Conservation (phyloP, 805 yeast genomes). For the Starmerella sp. region DNA sequence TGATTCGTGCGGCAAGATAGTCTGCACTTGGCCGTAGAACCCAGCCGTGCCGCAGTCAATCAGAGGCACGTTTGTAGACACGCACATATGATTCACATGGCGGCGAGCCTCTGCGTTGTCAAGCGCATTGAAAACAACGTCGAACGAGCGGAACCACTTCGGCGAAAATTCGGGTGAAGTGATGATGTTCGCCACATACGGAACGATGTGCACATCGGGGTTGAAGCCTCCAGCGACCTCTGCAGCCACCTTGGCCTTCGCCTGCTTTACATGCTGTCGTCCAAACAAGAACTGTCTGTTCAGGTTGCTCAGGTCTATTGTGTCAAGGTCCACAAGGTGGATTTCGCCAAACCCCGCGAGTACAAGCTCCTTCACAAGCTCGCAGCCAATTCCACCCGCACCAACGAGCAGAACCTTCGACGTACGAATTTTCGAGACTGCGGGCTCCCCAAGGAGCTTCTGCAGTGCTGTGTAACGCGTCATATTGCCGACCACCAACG, state of each 20-base stretch:
- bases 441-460: slow-evolving; percentile 17
- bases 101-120: slow-evolving; percentile 89
- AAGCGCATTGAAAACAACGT: slow-evolving; percentile 76
- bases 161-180: slow-evolving; percentile 58
- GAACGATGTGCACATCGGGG: slow-evolving; percentile 51
- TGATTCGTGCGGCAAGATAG: slow-evolving; percentile 59
- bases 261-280: slow-evolving; percentile 76
- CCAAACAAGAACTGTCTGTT: slow-evolving; percentile 89
- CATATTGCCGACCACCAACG: not conserved
- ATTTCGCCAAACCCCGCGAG: slow-evolving; percentile 52
- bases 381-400: slow-evolving; percentile 99
- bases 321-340: slow-evolving; percentile 66
- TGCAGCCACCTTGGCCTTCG: slow-evolving; percentile 77
- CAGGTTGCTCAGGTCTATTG: slow-evolving; percentile 82
- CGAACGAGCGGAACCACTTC: slow-evolving; percentile 67
- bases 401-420: slow-evolving; percentile 74
- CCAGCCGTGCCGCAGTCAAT: slow-evolving; percentile 96
- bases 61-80: slow-evolving; percentile 61
- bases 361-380: slow-evolving; percentile 96
- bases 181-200: slow-evolving; percentile 84
- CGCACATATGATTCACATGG: slow-evolving; percentile 73
- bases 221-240: slow-evolving; percentile 69
- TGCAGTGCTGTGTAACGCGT: slow-evolving; percentile 15
- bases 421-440: slow-evolving; percentile 13
- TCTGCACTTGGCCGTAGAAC: slow-evolving; percentile 85